Evolutionary conservation across 2,329 filamentous ascomycete species (phyloP), one percentile per base, ranked within the genome.

Genomic region (Colletotrichum neosansevieriae): DNA sequence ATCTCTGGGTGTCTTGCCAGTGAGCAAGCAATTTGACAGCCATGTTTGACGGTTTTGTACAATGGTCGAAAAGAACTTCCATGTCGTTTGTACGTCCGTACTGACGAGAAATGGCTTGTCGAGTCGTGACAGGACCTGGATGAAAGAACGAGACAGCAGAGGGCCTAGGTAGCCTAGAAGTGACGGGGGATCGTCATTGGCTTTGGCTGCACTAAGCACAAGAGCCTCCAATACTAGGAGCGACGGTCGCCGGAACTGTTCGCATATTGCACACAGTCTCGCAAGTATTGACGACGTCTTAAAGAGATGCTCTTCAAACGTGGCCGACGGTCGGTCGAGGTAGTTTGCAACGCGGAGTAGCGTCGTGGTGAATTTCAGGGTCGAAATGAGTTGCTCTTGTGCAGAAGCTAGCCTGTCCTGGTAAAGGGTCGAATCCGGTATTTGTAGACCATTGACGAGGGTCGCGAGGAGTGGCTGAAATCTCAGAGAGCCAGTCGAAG

Each of bases 1-100:
- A 73, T 96, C 90, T 70, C 92, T 89, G 4, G 95, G 94, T 0
- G 94, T 94, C 75, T 90, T 91, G 21, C 94, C 96, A 6, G 94
- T 98, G 44, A 98, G 88, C 9, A 99, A 85, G 75, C 94, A 97
- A 70, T 97, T 93, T 0, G 95, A 93, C 82, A 99, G 93, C 93
- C 95, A 98, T 76, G 97, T 94, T 77, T 99, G 96, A 71, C 94
- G 91, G 76, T 94, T 94, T 72, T 92, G 92, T 69, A 99, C 88
- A 53, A 98, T 91, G 3, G 91, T 90, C 2, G 94, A 92, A 60
- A 98, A 89, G 75, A 99, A 90, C 64, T 88, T 89, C 96, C 95
- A 99, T 19, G 94, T 91, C 7, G 85, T 84, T 47, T 88, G 86
- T 45, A 92, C 88, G 61, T 94, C 88, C 6, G 84, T 78, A 2